Conservation (phyloP, 768 basidiomycete genomes). For the Sarcodon sp. region DNA sequence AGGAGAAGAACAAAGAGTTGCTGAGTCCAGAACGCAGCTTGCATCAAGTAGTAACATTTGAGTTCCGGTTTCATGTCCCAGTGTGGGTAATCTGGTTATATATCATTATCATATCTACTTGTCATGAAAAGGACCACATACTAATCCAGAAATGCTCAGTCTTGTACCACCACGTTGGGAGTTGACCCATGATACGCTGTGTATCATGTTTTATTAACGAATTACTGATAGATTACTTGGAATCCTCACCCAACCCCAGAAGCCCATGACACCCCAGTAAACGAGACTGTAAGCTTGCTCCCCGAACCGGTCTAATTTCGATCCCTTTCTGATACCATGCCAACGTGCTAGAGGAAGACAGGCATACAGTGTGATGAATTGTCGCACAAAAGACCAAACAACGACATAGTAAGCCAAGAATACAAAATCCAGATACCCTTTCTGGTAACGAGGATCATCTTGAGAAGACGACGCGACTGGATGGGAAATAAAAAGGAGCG, state of each 20-base stretch:
- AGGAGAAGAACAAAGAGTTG: conserved; percentile 80
- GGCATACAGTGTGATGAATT: conserved; percentile 52
- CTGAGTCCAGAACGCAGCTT: conserved; percentile 90
- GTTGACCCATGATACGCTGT: conserved; percentile 70
- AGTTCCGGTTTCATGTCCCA: conserved; percentile 78
- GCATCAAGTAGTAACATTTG: conserved; percentile 90
- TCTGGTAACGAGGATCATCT: conserved; percentile 52
- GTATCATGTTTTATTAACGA: background rate
- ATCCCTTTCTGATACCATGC: conserved; percentile 53
- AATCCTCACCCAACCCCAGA: conserved; percentile 65
- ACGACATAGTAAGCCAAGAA: conserved; percentile 81
- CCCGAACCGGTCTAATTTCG: conserved; percentile 73
- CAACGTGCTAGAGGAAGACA: conserved; percentile 54
- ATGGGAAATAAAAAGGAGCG: conserved; percentile 62
- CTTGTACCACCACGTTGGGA: conserved; percentile 79
- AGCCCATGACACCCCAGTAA: conserved; percentile 63
- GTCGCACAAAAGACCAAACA: conserved; percentile 82
- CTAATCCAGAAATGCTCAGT: conserved; percentile 82
- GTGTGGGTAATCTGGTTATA: conserved; percentile 62
- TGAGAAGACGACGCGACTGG: conserved; percentile 35
- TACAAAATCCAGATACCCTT: conserved; percentile 59
- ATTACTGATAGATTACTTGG: background rate
- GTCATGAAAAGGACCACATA: conserved; percentile 14
- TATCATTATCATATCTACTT: background rate
- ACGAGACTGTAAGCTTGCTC: conserved; percentile 85